Evolutionary conservation across 805 yeast genomes (phyloP), one percentile per base, ranked within the genome.

Genomic region (Sugiyamaella boreocaroliniensis): DNA sequence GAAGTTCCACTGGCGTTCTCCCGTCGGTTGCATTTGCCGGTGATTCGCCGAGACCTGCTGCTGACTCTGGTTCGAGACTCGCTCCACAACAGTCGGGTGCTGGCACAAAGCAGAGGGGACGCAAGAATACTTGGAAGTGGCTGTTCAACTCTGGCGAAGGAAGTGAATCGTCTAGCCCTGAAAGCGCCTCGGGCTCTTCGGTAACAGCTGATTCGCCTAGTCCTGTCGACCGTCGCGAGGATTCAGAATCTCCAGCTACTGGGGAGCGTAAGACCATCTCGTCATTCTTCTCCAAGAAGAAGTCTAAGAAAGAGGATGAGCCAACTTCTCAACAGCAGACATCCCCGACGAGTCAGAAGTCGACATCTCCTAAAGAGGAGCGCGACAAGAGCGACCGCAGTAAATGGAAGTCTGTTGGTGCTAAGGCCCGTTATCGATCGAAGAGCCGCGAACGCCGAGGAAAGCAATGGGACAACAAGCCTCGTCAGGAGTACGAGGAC

Each of bases 281-380:
- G 32, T 48, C 55, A 9, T 55, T 58, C 40, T 58, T 58, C 40
- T 44, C 54, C 26, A 56, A 56, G 50, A 57, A 57, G 47, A 57
- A 55, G 50, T 18, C 49, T 32, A 58, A 60, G 20, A 51, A 50
- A 40, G 49, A 53, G 42, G 46, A 45, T 12, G 48, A 45, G 10
- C 34, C 34, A 26, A 2, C 37, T 2, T 4, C 37, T 32, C 43
- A 41, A 15, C 43, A 19, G 43, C 37, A 32, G 37, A 32, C 37
- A 14, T 32, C 37, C 12, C 37, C 37, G 37, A 32, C 37, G 11
- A 41, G 42, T 58, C 55, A 10, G 52, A 41, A 43, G 47, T 45
- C 32, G 29, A 40, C 47, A 14, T 20, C 45, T 19, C 16, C 37
- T n/a, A 32, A 42, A 43, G 37, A 43, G 41, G 40, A 15, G 41